These are phyloP conservation scores for Arabidopsis lyrata DNA, from an alignment of 441 rosid genomes.

Conservation along the genomic window DNA sequence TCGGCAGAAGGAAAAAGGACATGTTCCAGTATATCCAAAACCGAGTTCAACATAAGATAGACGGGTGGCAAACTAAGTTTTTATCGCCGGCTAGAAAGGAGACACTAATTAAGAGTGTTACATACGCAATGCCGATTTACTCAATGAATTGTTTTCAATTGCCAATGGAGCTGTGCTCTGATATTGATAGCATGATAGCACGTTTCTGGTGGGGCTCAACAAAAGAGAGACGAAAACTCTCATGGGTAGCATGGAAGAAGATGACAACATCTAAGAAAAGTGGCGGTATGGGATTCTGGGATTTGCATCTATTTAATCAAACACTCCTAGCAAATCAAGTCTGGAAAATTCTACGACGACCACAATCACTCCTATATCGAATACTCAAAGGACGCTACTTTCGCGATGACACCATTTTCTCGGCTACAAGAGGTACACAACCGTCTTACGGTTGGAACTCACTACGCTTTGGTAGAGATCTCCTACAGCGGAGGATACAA, in stretches of 20 bases:
- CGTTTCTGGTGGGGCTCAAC: background rate
- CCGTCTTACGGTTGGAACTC: no score
- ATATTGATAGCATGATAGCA: background rate
- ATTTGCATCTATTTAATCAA: background rate
- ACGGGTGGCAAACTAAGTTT: background rate
- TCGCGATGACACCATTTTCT: no score
- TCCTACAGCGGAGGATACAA: no score
- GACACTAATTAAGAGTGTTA: fast-evolving
- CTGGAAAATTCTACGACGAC: background rate
- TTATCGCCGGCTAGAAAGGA: background rate
- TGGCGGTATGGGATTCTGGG: background rate
- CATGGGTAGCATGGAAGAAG: background rate
- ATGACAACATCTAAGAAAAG: background rate
- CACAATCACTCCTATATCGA: background rate
- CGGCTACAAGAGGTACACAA: no score
- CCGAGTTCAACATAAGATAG: no score
- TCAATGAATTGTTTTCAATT: background rate
- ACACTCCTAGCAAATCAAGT: background rate
- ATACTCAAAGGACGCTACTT: no score
- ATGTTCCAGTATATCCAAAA: no score
- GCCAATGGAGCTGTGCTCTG: background rate
- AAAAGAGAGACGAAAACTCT: background rate
- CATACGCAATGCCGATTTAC: background rate
- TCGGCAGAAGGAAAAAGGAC: no score
- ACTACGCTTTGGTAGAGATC: no score